phyloP scores from a whole-genome alignment of 371 early-diverging fungal species.

The Gilbertella persicaria region DNA sequence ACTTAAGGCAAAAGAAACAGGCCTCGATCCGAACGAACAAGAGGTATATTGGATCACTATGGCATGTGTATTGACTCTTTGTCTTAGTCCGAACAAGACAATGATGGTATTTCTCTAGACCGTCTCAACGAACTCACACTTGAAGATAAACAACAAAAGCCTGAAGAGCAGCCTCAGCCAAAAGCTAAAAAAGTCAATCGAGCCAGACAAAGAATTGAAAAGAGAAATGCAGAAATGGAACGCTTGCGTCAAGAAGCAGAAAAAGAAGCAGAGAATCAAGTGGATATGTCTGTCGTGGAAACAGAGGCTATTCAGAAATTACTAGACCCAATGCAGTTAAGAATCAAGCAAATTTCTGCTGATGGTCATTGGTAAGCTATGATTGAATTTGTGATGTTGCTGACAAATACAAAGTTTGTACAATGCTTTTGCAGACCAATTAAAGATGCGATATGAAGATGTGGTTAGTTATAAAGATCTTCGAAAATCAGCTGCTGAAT shows the following conservation, averaged over 20 bases:
- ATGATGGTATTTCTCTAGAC: constrained; percentile 49
- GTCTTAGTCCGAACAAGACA: constrained; percentile 14
- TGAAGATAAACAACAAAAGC: constrained; percentile 23
- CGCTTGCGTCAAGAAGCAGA: constrained; percentile 78
- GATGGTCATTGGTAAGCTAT: constrained; percentile 82
- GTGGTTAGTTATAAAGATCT: constrained; percentile 58
- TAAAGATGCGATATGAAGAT: constrained; percentile 54
- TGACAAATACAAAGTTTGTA: constrained; percentile 61
- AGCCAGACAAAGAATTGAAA: constrained; percentile 68
- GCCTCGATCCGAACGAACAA: constrained; percentile 10
- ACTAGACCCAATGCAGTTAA: constrained; percentile 43
- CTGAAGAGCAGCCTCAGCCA: constrained; percentile 7
- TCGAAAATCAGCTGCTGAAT: constrained; percentile 72
- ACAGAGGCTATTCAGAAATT: constrained; percentile 65
- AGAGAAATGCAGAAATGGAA: constrained; percentile 74
- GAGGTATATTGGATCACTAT: constrained; percentile 23
- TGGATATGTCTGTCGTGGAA: constrained; percentile 77
- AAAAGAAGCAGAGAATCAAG: constrained; percentile 74
- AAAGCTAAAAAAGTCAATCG: constrained; percentile 64
- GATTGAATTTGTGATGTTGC: not conserved
- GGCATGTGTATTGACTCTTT: not conserved
- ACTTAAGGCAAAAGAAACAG: constrained; percentile 25
- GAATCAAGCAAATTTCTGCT: constrained; percentile 61
- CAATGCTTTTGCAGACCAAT: constrained; percentile 86
- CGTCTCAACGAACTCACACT: constrained; percentile 38